Conservation (phyloP, 371 early-diverging fungal genomes). For the Mortierella sp. region DNA sequence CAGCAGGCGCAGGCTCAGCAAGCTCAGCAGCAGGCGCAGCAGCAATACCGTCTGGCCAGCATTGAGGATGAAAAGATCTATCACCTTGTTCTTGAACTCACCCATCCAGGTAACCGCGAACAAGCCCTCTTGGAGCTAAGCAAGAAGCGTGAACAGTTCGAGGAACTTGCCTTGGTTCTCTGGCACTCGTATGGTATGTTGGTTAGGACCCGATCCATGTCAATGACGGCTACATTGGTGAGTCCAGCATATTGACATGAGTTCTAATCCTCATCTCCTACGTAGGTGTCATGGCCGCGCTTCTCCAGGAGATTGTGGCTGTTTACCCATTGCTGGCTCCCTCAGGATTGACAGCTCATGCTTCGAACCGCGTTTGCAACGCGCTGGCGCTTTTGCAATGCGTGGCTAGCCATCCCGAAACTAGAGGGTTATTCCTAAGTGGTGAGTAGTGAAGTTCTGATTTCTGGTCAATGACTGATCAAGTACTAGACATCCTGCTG, state of each 20-base stretch:
- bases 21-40: constrained; percentile 21
- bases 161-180: constrained; percentile 92
- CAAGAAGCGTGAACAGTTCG: constrained; percentile 93
- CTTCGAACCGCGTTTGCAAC: constrained; percentile 96
- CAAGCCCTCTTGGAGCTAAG: constrained; percentile 92
- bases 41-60: constrained; percentile 62
- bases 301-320: constrained; percentile 94
- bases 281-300: constrained; percentile 89
- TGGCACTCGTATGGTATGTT: constrained; percentile 94
- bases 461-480: too few relatives aligned
- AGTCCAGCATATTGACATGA: too few relatives aligned
- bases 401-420: constrained; percentile 94
- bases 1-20: constrained; percentile 16
- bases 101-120: constrained; percentile 82
- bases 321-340: constrained; percentile 93
- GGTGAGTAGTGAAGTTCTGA: constrained; percentile 54
- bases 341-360: constrained; percentile 83
- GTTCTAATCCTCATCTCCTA: background rate
- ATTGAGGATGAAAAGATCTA: constrained; percentile 87
- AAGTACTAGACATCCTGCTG: too few relatives aligned
- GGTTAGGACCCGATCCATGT: background rate
- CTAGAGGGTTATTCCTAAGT: constrained; percentile 88
- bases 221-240: too few relatives aligned
- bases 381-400: constrained; percentile 96
- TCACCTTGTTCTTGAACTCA: constrained; percentile 86